These are phyloP conservation scores for Phaeomoniella chlamydospora DNA, from an alignment of 2,329 filamentous ascomycete genomes.

Conservation along the genomic window DNA sequence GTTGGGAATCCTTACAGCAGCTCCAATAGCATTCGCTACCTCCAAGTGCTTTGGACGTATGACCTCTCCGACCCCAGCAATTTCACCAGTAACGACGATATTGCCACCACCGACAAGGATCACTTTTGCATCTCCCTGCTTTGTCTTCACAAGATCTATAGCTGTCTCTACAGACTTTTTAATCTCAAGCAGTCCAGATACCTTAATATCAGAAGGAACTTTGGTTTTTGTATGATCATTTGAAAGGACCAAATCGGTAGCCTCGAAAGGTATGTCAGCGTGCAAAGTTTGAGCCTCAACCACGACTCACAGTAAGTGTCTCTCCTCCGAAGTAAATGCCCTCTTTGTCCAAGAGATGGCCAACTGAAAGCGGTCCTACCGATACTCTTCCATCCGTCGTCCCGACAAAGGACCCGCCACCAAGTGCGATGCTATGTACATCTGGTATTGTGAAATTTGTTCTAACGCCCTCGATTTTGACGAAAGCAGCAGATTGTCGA, in stretches of 20 bases:
- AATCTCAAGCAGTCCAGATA: constrained; percentile 6
- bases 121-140: constrained; percentile 42
- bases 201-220: constrained; percentile 1
- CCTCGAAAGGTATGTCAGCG: no score
- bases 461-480: constrained; percentile 42
- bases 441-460: constrained; percentile 46
- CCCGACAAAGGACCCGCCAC: constrained; percentile 35
- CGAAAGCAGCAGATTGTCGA: constrained; percentile 43
- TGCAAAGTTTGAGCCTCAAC: no score
- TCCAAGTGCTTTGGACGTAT: constrained; percentile 36
- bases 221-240: neutral
- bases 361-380: constrained; percentile 49
- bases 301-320: no score
- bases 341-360: constrained; percentile 39
- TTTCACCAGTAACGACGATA: constrained; percentile 30
- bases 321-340: constrained; percentile 42
- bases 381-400: constrained; percentile 18
- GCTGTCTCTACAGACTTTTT: constrained; percentile 14
- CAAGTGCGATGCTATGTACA: constrained; percentile 41
- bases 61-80: constrained; percentile 34
- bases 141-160: constrained; percentile 32
- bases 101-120: constrained; percentile 43
- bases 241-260: constrained; percentile 24
- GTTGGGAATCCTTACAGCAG: no score
- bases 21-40: constrained; percentile 44